Percentiles rank a stretch among this genome's conserved stretches.
phyloP scores from a whole-genome alignment of 441 rosid genomes.

The Mallotus japonicus region DNA sequence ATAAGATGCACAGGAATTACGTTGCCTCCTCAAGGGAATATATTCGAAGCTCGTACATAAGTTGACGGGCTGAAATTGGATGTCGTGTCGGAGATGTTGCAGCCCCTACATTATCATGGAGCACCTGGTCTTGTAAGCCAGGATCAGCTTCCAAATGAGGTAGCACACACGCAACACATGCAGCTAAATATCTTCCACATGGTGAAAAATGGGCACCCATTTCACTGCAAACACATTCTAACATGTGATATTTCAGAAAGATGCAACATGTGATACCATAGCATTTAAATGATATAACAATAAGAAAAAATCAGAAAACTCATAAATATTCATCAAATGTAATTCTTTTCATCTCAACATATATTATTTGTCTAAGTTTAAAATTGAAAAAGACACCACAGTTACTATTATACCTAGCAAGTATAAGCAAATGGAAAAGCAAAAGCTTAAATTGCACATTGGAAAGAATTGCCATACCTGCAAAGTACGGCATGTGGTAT shows the following conservation, averaged over 20 bases:
- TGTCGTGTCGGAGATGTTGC: slow-evolving; percentile 85
- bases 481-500: slow-evolving; percentile 89
- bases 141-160: slow-evolving; percentile 67
- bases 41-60: slow-evolving; percentile 82
- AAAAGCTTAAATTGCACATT: background rate
- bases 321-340: background rate
- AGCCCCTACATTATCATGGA: slow-evolving; percentile 50
- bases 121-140: slow-evolving; percentile 41
- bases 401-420: background rate
- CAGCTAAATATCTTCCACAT: slow-evolving; percentile 85
- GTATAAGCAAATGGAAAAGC: background rate
- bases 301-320: background rate
- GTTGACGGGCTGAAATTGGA: slow-evolving; percentile 72
- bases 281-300: background rate
- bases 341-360: background rate
- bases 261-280: background rate
- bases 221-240: slow-evolving; percentile 53
- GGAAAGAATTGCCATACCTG: slow-evolving; percentile 43
- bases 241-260: background rate
- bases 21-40: slow-evolving; percentile 85
- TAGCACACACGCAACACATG: slow-evolving; percentile 78
- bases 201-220: slow-evolving; percentile 97
- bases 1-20: slow-evolving; percentile 31
- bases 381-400: background rate
- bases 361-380: background rate